Evolutionary conservation across 345 rosid species (phyloP), one percentile per base, ranked within the genome.

Genomic region (Arabis alpina): DNA sequence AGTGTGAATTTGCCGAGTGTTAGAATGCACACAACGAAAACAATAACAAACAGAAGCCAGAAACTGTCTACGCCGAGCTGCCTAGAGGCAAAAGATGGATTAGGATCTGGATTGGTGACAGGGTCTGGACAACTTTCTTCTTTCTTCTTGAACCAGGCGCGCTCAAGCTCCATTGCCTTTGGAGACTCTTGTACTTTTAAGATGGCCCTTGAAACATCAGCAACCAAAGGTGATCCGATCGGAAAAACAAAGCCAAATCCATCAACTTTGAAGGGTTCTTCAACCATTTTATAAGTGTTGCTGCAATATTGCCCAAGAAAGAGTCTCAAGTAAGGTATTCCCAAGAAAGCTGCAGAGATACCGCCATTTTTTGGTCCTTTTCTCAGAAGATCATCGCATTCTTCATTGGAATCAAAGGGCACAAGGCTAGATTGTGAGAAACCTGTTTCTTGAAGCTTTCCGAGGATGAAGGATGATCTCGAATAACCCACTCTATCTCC

Each of bases 171-270:
- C 19, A 27, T 73, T 11, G 72, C 76, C 39, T 54, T 70, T 0
- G 59, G 65, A 14, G 85, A 78, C 34, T 79, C 81, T 5, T 72
- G 77, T 32, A 85, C 75, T 59, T 70, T 64, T 8, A 85, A 65
- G 3, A 82, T 67, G 0, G 82, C 86, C 58, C 78, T 82, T 3
- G 85, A 85, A 16, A 85, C 61, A 59, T 85, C 83, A 1, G 75
- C 64, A 1, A 77, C 85, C 5, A 85, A 59, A 43, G 83, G 83
- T 30, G 86, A 85, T 7, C 81, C 75, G 4, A 32, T 70, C 0
- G 86, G 86, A 23, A 85, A 85, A 48, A 65, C 88, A 6, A 86
- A 86, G 10, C 90, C 86, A 4, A 82, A 79, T 42, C 86, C 82
- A 36, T 69, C 79, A 3, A 75, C 59, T 8, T 64, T 75, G 27